Evolutionary conservation across 1,139 yeast genomes (phyloP).

Genomic region (Zygosaccharomyces sapae): DNA sequence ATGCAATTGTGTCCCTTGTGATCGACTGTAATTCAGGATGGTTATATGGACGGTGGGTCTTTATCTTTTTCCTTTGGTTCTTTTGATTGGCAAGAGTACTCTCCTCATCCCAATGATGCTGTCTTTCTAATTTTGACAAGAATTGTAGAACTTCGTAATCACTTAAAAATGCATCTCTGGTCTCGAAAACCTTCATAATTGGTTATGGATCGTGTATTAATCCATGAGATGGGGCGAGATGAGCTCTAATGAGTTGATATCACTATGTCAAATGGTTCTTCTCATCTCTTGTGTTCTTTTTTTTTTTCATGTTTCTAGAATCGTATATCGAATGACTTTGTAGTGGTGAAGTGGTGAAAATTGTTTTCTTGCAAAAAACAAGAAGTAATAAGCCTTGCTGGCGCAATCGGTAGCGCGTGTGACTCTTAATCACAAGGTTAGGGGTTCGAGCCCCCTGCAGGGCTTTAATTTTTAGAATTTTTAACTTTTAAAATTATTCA

Average conservation of each 20-base stretch:
- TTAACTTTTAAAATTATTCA: no score
- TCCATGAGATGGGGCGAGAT: not conserved
- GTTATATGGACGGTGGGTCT: slow-evolving; percentile 33
- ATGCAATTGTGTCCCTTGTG: slow-evolving; percentile 52
- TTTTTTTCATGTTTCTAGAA: not conserved
- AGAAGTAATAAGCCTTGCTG: slow-evolving; percentile 38
- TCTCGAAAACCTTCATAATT: slow-evolving; percentile 32
- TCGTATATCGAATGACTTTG: not conserved
- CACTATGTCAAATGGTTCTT: not conserved
- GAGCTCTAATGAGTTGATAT: not conserved
- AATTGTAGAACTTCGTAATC: slow-evolving; percentile 38
- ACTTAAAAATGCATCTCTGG: slow-evolving; percentile 34
- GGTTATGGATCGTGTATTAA: not conserved
- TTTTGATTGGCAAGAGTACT: slow-evolving; percentile 17
- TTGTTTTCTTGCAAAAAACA: no score
- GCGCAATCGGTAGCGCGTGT: slow-evolving; percentile 48
- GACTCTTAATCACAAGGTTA: slow-evolving; percentile 46
- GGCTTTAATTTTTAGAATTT: slow-evolving; percentile 26
- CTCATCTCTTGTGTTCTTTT: not conserved
- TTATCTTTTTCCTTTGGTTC: slow-evolving; percentile 36
- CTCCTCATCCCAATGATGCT: slow-evolving; percentile 39
- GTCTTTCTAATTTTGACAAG: slow-evolving; percentile 35
- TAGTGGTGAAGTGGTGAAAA: not conserved
- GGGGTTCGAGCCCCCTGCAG: slow-evolving; percentile 47
- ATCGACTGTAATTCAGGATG: slow-evolving; percentile 58